Conservation (phyloP, 2,329 filamentous ascomycete genomes). For the Talaromyces sp. region DNA sequence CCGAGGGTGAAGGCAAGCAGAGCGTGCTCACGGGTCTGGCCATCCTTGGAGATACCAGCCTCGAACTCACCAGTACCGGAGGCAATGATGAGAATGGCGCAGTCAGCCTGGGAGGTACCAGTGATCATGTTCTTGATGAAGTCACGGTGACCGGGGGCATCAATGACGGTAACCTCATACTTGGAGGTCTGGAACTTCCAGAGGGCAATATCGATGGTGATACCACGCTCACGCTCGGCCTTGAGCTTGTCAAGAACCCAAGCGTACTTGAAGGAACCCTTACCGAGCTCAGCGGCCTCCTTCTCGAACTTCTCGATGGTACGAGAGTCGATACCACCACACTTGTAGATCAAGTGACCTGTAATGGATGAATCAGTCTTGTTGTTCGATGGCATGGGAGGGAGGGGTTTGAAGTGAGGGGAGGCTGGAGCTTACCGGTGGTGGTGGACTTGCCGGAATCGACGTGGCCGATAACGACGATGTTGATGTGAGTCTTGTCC, state of each 20-base stretch:
- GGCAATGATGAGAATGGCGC: slow-evolving; percentile 99
- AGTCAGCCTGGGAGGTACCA: slow-evolving; percentile 99
- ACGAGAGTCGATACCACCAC: slow-evolving; percentile 99
- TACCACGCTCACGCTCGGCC: slow-evolving; percentile 99
- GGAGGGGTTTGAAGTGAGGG: slow-evolving; percentile 27
- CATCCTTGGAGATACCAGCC: slow-evolving; percentile 99
- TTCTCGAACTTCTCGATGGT: slow-evolving; percentile 99
- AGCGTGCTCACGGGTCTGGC: slow-evolving; percentile 99
- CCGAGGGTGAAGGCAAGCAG: slow-evolving; percentile 99
- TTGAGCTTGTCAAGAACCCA: slow-evolving; percentile 99
- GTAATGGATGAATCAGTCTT: slow-evolving; percentile 2
- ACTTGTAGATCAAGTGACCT: slow-evolving; percentile 99
- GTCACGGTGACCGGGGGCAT: slow-evolving; percentile 99
- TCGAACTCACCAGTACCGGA: slow-evolving; percentile 99
- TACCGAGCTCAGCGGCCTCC: slow-evolving; percentile 98
- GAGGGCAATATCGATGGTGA: slow-evolving; percentile 99
- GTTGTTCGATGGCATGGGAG: slow-evolving; percentile 30
- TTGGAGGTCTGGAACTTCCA: slow-evolving; percentile 99
- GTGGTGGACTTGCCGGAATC: slow-evolving; percentile 99
- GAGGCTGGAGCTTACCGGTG: slow-evolving; percentile 72
- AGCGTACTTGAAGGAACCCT: slow-evolving; percentile 99
- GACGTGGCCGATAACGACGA: slow-evolving; percentile 99
- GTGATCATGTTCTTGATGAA: slow-evolving; percentile 99
- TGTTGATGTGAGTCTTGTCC: slow-evolving; percentile 94
- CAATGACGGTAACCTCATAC: slow-evolving; percentile 98